These are phyloP conservation scores for Cutaneotrichosporon mucoides DNA, from an alignment of 1,284 basidiomycete genomes.

Conservation along the genomic window DNA sequence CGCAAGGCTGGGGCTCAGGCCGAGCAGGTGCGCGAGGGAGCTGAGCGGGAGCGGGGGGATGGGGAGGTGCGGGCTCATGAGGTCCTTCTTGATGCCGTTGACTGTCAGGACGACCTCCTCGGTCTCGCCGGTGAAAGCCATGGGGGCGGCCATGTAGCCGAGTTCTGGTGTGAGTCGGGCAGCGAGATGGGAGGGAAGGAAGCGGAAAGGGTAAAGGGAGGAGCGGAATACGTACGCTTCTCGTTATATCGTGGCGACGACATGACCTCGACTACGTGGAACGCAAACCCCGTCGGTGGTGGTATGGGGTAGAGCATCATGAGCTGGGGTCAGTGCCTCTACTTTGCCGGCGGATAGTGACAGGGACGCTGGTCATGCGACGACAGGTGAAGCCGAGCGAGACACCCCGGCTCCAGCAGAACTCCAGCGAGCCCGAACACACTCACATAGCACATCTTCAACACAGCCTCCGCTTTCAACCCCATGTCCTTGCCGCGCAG, in stretches of 20 bases:
- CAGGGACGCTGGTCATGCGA: background rate
- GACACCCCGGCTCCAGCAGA: too few species aligned
- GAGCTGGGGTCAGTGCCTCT: conserved; percentile 28
- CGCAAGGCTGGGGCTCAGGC: conserved; percentile 81
- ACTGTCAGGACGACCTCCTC: conserved; percentile 98
- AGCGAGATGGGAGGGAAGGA: background rate
- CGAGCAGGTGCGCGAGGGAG: conserved; percentile 82
- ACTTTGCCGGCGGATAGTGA: too few species aligned
- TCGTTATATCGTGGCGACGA: conserved; percentile 84
- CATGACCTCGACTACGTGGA: conserved; percentile 98
- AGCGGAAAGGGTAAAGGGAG: too few species aligned
- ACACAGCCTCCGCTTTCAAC: conserved; percentile 86
- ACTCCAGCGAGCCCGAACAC: too few species aligned
- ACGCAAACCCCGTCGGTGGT: conserved; percentile 56
- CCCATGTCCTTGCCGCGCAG: conserved; percentile 93
- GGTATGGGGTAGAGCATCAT: conserved; percentile 53
- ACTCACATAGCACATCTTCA: conserved; percentile 95
- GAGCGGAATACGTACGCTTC: conserved; percentile 55
- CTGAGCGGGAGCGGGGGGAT: conserved; percentile 80
- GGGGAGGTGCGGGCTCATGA: conserved; percentile 64
- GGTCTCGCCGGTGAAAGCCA: conserved; percentile 89
- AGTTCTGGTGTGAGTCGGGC: conserved; percentile 55
- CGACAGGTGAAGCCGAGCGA: too few species aligned
- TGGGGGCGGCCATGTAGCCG: conserved; percentile 89
- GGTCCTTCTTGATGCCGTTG: conserved; percentile 97